phyloP scores from a whole-genome alignment of 768 basidiomycete genomes.

The Podaxis sp. region DNA sequence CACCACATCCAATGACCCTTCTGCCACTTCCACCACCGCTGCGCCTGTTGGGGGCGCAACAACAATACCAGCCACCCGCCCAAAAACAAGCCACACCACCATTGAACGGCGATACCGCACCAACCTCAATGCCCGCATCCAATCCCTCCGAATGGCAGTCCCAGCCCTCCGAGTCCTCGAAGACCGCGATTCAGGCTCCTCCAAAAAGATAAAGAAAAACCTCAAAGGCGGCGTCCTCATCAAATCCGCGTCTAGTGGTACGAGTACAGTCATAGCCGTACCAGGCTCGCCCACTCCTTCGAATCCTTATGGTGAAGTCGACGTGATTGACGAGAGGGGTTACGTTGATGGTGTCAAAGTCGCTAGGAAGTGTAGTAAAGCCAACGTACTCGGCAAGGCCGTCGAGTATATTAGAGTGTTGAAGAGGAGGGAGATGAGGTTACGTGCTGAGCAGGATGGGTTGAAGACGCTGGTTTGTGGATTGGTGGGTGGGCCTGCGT shows the following conservation, averaged over 20 bases:
- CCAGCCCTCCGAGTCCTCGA: slow-evolving; percentile 83
- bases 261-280: not conserved
- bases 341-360: slow-evolving; percentile 93
- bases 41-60: not conserved
- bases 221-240: slow-evolving; percentile 38
- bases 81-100: slow-evolving; percentile 89
- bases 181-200: slow-evolving; percentile 45
- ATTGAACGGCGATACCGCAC: slow-evolving; percentile 89
- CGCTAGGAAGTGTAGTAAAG: slow-evolving; percentile 88
- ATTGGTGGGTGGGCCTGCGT: slow-evolving; percentile 70
- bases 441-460: slow-evolving; percentile 75
- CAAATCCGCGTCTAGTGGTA: slow-evolving; percentile 27
- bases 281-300: slow-evolving; percentile 28
- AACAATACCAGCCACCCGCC: slow-evolving; percentile 30
- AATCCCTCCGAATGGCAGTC: slow-evolving; percentile 75
- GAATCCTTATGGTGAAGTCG: slow-evolving; percentile 39
- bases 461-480: slow-evolving; percentile 66
- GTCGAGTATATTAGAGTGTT: slow-evolving; percentile 90
- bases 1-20: not conserved
- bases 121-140: slow-evolving; percentile 85
- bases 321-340: slow-evolving; percentile 78
- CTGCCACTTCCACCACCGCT: not conserved
- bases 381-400: slow-evolving; percentile 86
- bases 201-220: slow-evolving; percentile 49
- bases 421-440: slow-evolving; percentile 71